Evolutionary conservation across 2,329 filamentous ascomycete genomes (phyloP).

Genomic region (Neonectria coccinea): DNA sequence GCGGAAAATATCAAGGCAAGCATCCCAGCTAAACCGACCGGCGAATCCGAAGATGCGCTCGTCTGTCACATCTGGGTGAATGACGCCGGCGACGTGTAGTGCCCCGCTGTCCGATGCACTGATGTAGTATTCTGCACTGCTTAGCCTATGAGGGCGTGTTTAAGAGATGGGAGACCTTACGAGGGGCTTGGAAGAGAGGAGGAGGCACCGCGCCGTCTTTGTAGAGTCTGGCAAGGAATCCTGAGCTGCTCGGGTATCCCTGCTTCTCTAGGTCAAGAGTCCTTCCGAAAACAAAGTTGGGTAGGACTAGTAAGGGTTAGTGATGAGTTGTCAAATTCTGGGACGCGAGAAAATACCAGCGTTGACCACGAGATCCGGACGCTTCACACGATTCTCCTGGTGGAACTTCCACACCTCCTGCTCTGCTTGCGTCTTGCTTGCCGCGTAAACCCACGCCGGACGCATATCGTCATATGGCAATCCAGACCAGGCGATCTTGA

Average conservation of each 20-base stretch:
- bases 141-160: neutral
- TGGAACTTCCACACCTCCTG: conserved; percentile 51
- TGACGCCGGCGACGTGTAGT: neutral
- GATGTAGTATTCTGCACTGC: neutral
- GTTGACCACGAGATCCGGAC: conserved; percentile 41
- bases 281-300: conserved; percentile 41
- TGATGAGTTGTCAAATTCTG: neutral
- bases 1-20: neutral
- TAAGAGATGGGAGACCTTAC: neutral
- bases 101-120: neutral
- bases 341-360: conserved; percentile 15
- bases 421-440: conserved; percentile 52
- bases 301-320: conserved; percentile 36
- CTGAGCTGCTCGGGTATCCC: conserved; percentile 35
- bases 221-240: conserved; percentile 33
- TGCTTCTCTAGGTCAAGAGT: conserved; percentile 34
- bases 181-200: neutral
- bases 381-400: conserved; percentile 35
- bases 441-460: conserved; percentile 46
- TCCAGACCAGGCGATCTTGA: conserved; percentile 51
- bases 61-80: neutral
- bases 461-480: conserved; percentile 47
- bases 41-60: neutral
- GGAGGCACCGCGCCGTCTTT: conserved; percentile 20
- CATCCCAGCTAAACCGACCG: neutral